Evolutionary conservation across 371 early-diverging fungal species (phyloP).

Genomic region (Rhizomucor miehei): DNA sequence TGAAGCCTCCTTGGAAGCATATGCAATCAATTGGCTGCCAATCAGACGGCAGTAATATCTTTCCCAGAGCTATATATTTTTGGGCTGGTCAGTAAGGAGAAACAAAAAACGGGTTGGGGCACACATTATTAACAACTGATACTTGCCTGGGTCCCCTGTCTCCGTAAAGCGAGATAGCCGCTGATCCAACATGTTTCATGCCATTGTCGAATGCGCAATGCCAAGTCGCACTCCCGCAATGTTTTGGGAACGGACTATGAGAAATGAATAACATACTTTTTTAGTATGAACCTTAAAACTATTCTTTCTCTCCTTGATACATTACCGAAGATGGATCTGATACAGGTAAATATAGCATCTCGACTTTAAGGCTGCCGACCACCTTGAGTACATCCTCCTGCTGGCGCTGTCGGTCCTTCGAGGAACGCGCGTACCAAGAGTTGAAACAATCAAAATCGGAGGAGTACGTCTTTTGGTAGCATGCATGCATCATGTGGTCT

Average conservation of each 20-base stretch:
- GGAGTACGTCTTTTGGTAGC: constrained; percentile 26
- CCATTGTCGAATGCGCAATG: constrained; percentile 42
- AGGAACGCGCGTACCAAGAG: constrained; percentile 28
- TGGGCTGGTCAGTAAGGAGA: not conserved
- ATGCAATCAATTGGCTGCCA: constrained; percentile 41
- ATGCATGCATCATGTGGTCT: constrained; percentile 36
- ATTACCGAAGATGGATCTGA: constrained; percentile 19
- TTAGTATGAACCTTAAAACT: no score
- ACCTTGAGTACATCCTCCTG: constrained; percentile 17
- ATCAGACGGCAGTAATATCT: constrained; percentile 36
- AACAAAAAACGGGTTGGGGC: no score
- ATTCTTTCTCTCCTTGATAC: not conserved
- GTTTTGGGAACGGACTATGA: constrained; percentile 30
- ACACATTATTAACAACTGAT: not conserved
- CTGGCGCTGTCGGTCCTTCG: constrained; percentile 27
- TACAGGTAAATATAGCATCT: constrained; percentile 25
- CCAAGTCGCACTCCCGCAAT: constrained; percentile 40
- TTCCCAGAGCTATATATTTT: constrained; percentile 38
- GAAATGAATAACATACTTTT: no score
- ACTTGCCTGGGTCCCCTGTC: constrained; percentile 29
- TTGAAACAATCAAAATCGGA: constrained; percentile 43
- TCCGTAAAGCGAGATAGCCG: constrained; percentile 35
- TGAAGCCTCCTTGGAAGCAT: constrained; percentile 29
- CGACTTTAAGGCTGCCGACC: constrained; percentile 18
- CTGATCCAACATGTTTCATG: constrained; percentile 29